A percentile compares a stretch with the other conserved stretches of the same genome.
phyloP scores from a whole-genome alignment of 2,329 filamentous ascomycete species.

The Ascochyta lentis region DNA sequence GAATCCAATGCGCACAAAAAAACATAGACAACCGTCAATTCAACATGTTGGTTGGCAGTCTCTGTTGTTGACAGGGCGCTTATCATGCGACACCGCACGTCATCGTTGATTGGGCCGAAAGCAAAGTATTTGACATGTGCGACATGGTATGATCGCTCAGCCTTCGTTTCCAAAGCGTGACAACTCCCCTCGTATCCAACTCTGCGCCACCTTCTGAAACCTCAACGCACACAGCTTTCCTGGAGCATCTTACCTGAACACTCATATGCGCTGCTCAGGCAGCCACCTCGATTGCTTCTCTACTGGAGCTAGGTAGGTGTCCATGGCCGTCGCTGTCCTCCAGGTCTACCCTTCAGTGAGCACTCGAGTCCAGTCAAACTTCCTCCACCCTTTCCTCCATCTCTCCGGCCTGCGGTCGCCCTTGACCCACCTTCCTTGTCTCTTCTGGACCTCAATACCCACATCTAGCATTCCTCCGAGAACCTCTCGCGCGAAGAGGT shows the following conservation, averaged over 20 bases:
- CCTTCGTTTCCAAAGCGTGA: slow-evolving; percentile 16
- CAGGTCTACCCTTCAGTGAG: slow-evolving; percentile 56
- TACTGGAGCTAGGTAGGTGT: not conserved
- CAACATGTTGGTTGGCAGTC: slow-evolving; percentile 2
- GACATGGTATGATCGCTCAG: slow-evolving; percentile 24
- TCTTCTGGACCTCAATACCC: slow-evolving; percentile 83
- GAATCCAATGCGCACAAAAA: not conserved
- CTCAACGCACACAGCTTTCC: slow-evolving; percentile 19
- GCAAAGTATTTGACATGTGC: slow-evolving; percentile 23
- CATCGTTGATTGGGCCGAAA: slow-evolving; percentile 26
- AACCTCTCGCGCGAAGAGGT: slow-evolving; percentile 90
- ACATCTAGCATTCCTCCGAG: slow-evolving; percentile 90
- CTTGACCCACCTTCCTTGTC: slow-evolving; percentile 83
- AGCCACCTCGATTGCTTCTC: not conserved
- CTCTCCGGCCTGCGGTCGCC: slow-evolving; percentile 72
- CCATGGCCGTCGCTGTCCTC: not conserved
- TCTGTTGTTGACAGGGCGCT: slow-evolving; percentile 25
- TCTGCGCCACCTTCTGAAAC: slow-evolving; percentile 30
- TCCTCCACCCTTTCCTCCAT: slow-evolving; percentile 85
- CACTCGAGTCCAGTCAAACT: slow-evolving; percentile 86
- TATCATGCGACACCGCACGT: slow-evolving; percentile 15
- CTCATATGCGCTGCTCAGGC: not conserved
- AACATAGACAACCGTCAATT: not conserved
- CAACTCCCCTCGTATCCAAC: slow-evolving; percentile 10
- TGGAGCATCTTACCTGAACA: not conserved